phyloP scores from a whole-genome alignment of 148 eudicot genomes.

The Arctostaphylos glauca region DNA sequence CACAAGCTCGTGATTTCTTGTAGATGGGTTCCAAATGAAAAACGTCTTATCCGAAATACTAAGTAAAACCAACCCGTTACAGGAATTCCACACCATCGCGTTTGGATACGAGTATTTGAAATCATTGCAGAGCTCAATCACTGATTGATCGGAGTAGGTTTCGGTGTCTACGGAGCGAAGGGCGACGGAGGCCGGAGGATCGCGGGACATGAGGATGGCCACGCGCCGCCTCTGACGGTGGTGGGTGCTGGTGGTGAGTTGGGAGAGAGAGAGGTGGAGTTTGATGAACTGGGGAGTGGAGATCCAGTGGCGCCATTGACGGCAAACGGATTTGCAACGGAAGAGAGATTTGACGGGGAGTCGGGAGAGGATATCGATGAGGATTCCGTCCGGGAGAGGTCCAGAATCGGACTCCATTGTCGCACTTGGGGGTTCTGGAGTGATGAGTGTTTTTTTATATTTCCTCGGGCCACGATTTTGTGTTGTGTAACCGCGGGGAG shows the following conservation, averaged over 20 bases:
- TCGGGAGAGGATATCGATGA: conserved; percentile 1
- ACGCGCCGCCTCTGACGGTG: background rate
- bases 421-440: background rate
- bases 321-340: conserved; percentile 2
- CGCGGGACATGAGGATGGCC: background rate
- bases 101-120: background rate
- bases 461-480: no score
- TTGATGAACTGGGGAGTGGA: background rate
- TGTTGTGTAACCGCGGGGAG: no score
- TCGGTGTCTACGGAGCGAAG: background rate
- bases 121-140: background rate
- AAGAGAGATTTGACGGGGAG: background rate
- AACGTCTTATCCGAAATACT: background rate
- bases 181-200: background rate
- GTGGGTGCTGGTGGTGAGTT: background rate
- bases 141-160: background rate
- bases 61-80: background rate
- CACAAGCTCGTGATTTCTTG: background rate
- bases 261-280: background rate
- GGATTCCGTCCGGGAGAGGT: background rate
- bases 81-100: background rate
- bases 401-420: background rate
- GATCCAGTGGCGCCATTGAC: background rate
- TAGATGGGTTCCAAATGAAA: background rate
- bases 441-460: no score